phyloP scores from a whole-genome alignment of 129 eudicot genomes.

The Tagetes erecta region DNA sequence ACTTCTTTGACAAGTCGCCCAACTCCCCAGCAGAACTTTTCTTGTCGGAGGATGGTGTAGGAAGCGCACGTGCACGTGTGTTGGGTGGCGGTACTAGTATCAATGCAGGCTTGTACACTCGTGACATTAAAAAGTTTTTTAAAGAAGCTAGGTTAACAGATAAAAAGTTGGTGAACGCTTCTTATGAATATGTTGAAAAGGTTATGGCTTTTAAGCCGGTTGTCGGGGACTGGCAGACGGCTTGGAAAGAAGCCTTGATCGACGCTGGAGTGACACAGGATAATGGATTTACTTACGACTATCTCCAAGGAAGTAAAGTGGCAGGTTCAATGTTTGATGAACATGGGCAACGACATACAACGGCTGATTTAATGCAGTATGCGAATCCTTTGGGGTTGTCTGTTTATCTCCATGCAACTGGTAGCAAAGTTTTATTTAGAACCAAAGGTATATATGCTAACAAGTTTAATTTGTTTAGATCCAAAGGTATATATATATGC shows the following conservation, averaged over 20 bases:
- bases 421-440: conserved; percentile 8
- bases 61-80: not conserved
- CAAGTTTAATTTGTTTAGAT: no score
- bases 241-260: not conserved
- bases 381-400: not conserved
- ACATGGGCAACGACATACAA: not conserved
- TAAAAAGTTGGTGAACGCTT: not conserved
- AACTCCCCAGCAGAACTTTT: not conserved
- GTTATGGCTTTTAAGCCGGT: conserved; percentile 6
- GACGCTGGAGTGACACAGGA: conserved; percentile 8
- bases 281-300: conserved; percentile 1
- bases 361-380: conserved; percentile 11
- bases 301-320: conserved; percentile 1
- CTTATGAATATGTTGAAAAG: not conserved
- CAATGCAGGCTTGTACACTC: not conserved
- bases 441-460: not conserved
- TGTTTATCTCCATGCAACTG: conserved; percentile 18
- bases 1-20: not conserved
- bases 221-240: not conserved
- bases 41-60: not conserved
- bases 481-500: no score
- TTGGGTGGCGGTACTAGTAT: conserved; percentile 7
- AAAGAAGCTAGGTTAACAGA: not conserved
- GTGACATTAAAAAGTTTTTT: not conserved
- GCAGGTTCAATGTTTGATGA: not conserved